Percentiles rank a stretch among this genome's conserved stretches.
Evolutionary conservation across 768 basidiomycete species (phyloP).

Genomic region (Tephrocybe sp.): DNA sequence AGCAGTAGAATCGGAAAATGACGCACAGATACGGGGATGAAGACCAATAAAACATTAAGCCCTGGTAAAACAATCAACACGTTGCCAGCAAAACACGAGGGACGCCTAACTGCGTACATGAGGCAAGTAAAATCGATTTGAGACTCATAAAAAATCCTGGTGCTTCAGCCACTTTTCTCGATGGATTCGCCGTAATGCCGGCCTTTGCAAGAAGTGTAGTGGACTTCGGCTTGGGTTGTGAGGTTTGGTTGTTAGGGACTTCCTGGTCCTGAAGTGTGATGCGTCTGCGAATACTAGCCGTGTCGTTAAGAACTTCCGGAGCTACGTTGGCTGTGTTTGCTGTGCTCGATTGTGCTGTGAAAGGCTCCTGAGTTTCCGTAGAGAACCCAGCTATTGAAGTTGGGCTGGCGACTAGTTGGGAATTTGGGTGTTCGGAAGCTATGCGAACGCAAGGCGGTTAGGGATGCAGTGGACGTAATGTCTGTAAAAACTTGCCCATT

Average conservation of each 20-base stretch:
- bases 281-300: conserved; percentile 8
- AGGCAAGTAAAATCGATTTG: conserved; percentile 49
- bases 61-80: conserved; percentile 32
- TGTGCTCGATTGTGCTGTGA: too few relatives aligned
- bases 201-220: too few relatives aligned
- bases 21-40: conserved; percentile 67
- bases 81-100: background rate
- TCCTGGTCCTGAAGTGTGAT: background rate
- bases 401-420: conserved; percentile 7
- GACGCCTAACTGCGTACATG: conserved; percentile 47
- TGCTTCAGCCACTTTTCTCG: conserved; percentile 35
- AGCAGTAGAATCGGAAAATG: background rate
- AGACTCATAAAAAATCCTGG: conserved; percentile 48
- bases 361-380: background rate
- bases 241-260: background rate
- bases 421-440: background rate
- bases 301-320: background rate
- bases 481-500: too few relatives aligned
- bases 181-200: conserved; percentile 31
- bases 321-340: background rate
- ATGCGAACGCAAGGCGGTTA: too few relatives aligned
- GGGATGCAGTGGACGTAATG: too few relatives aligned
- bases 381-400: background rate
- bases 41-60: conserved; percentile 68
- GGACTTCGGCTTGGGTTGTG: conserved; percentile 3